phyloP scores from a whole-genome alignment of 306 rosid genomes.

The Gleditsia sinensis region DNA sequence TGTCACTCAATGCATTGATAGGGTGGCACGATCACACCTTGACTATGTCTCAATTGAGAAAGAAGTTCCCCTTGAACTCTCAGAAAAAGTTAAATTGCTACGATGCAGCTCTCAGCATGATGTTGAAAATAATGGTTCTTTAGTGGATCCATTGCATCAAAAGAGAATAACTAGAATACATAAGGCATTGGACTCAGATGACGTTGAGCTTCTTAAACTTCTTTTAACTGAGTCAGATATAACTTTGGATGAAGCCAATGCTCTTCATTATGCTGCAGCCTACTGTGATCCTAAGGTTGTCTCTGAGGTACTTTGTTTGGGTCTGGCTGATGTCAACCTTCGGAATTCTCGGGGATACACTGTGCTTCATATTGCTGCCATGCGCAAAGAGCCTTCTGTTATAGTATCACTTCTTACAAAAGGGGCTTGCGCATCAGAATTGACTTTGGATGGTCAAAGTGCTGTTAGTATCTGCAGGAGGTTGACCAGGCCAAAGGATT shows the following conservation, averaged over 20 bases:
- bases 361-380: slow-evolving; percentile 85
- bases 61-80: slow-evolving; percentile 71
- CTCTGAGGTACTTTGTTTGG: slow-evolving; percentile 68
- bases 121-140: slow-evolving; percentile 41
- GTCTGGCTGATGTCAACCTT: slow-evolving; percentile 62
- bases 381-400: slow-evolving; percentile 80
- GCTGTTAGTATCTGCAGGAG: slow-evolving; percentile 87
- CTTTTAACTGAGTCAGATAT: slow-evolving; percentile 69
- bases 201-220: slow-evolving; percentile 81
- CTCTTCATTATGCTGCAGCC: slow-evolving; percentile 87
- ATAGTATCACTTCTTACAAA: slow-evolving; percentile 69
- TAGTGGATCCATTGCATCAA: slow-evolving; percentile 45
- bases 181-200: slow-evolving; percentile 87
- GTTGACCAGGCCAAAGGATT: slow-evolving; percentile 87
- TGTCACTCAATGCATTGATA: slow-evolving; percentile 59
- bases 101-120: slow-evolving; percentile 45
- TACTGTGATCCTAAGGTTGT: slow-evolving; percentile 94
- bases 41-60: slow-evolving; percentile 65
- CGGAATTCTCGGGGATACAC: slow-evolving; percentile 71
- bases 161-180: slow-evolving; percentile 75
- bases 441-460: slow-evolving; percentile 73
- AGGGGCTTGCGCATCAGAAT: slow-evolving; percentile 70
- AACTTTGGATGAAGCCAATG: slow-evolving; percentile 74
- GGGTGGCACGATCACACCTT: slow-evolving; percentile 73
- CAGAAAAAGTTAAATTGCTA: slow-evolving; percentile 47